Percentiles rank a stretch among this genome's conserved stretches.
Evolutionary conservation across 192 early-diverging fungal species (phyloP).

Genomic region (Podila minutissima): DNA sequence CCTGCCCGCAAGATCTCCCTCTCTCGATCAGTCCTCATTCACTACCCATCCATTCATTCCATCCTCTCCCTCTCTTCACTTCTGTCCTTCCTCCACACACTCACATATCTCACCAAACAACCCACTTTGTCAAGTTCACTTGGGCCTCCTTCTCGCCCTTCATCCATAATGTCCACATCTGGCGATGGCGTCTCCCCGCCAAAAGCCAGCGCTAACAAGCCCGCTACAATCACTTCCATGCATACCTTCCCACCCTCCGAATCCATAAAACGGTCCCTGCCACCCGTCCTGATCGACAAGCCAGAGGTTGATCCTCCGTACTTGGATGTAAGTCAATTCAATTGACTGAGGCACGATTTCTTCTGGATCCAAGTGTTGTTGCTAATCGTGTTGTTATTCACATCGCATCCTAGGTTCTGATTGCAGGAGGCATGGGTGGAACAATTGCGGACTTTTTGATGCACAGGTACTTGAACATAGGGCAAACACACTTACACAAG

Average conservation of each 20-base stretch:
- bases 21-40: too few relatives aligned
- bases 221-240: background rate
- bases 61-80: background rate
- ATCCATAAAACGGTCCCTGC: conserved; percentile 2
- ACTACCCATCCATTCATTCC: background rate
- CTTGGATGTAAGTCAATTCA: background rate
- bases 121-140: too few relatives aligned
- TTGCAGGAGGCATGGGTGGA: conserved; percentile 10
- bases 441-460: conserved; percentile 5
- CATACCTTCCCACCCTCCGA: background rate
- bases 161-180: too few relatives aligned
- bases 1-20: too few relatives aligned
- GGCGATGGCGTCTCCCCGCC: too few relatives aligned
- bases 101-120: too few relatives aligned
- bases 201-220: background rate
- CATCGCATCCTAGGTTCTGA: background rate
- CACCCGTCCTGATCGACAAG: background rate
- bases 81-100: too few relatives aligned
- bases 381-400: background rate
- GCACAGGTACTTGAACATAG: background rate
- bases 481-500: too few relatives aligned
- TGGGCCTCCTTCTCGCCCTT: too few relatives aligned
- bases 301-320: conserved; percentile 2
- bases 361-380: background rate
- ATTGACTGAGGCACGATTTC: background rate